A percentile compares a stretch with the other conserved stretches of the same genome.
Conservation (phyloP, 202 grass and related monocot species). For the Cymbopogon flexuosus region DNA sequence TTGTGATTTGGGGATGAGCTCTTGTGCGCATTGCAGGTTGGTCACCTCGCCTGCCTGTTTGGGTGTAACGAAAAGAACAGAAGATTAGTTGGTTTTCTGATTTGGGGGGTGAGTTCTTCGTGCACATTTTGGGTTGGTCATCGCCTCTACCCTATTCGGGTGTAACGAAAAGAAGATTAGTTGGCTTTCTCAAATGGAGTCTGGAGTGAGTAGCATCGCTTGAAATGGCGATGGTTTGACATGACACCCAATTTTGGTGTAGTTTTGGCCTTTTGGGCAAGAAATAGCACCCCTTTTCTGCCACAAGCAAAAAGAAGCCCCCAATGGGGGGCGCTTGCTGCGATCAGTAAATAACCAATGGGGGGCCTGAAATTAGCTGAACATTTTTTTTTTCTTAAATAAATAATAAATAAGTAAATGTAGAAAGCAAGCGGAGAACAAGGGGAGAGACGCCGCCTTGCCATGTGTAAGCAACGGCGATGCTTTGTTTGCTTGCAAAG, state of each 20-base stretch:
- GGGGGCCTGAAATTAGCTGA: no score
- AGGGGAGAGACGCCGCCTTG: not conserved
- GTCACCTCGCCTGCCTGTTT: not conserved
- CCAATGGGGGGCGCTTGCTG: no score
- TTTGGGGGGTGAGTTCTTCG: not conserved
- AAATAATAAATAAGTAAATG: not conserved
- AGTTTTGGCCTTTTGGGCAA: not conserved
- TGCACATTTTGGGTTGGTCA: not conserved
- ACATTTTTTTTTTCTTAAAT: not conserved
- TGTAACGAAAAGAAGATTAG: not conserved
- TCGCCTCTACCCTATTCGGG: not conserved
- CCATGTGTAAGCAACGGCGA: conserved; percentile 32
- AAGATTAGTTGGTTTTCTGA: not conserved
- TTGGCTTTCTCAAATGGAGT: not conserved
- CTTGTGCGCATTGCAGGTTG: not conserved
- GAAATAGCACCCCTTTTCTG: not conserved
- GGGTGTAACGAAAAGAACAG: conserved; percentile 7
- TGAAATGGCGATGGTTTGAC: conserved; percentile 8
- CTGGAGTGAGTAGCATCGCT: not conserved
- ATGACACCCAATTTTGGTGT: not conserved
- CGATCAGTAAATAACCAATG: no score
- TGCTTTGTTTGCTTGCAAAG: conserved; percentile 37
- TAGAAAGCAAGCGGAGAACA: not conserved
- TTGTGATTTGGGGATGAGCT: not conserved
- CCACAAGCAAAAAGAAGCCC: not conserved